These are phyloP conservation scores for Blepharisma undulans DNA, from an alignment of 169 alveolate species.

Conservation along the genomic window DNA sequence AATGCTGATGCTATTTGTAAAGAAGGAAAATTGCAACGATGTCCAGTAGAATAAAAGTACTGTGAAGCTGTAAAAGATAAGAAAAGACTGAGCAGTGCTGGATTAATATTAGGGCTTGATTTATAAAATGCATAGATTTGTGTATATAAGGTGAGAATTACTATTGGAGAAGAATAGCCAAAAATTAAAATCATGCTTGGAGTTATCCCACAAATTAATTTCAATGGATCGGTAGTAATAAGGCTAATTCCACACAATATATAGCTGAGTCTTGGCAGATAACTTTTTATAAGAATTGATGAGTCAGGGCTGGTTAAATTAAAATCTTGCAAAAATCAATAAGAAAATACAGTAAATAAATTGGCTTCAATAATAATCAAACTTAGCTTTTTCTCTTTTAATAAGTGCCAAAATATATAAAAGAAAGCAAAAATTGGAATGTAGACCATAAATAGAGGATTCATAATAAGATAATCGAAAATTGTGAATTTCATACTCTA, in stretches of 20 bases:
- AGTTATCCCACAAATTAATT: not conserved
- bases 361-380: not conserved
- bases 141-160: not conserved
- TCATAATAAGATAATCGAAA: not conserved
- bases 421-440: not conserved
- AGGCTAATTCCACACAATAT: not conserved
- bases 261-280: not conserved
- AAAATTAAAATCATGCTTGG: not conserved
- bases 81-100: not conserved
- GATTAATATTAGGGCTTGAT: not conserved
- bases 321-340: not conserved
- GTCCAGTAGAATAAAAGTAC: constrained; percentile 25
- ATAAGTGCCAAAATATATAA: not conserved
- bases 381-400: not conserved
- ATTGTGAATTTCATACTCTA: not conserved
- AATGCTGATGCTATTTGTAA: constrained; percentile 13
- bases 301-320: not conserved
- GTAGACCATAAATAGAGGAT: not conserved
- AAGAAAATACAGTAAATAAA: not conserved
- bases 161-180: not conserved
- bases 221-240: not conserved
- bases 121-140: not conserved
- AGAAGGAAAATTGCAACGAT: not conserved
- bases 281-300: not conserved
- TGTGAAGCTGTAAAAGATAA: not conserved